Evolutionary conservation across 1,284 basidiomycete genomes (phyloP).

Genomic region (Trametes sp.): DNA sequence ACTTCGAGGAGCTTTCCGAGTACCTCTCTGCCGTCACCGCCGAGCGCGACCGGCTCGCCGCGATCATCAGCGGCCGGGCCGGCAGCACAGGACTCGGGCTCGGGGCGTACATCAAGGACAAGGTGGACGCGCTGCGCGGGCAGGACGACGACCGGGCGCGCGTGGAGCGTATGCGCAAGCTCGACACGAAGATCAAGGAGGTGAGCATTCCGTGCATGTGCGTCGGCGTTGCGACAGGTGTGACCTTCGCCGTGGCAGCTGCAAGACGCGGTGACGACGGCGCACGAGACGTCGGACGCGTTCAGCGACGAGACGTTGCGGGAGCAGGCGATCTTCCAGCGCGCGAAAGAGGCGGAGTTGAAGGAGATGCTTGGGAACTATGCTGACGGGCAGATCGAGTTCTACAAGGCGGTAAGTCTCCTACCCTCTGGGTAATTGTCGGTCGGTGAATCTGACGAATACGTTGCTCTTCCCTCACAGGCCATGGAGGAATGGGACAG

Average conservation of each 20-base stretch:
- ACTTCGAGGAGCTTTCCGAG: slow-evolving; percentile 97
- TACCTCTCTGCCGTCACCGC: slow-evolving; percentile 91
- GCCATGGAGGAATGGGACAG: slow-evolving; percentile 94
- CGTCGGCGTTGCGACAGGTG: not conserved
- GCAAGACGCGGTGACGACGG: slow-evolving; percentile 94
- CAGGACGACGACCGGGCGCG: slow-evolving; percentile 94
- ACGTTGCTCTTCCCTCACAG: slow-evolving; percentile 47
- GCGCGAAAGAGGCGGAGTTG: slow-evolving; percentile 93
- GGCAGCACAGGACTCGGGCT: slow-evolving; percentile 85
- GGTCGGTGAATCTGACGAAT: slow-evolving; percentile 20
- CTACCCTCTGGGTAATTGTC: slow-evolving; percentile 4
- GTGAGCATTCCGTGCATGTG: slow-evolving; percentile 46
- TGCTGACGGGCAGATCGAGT: slow-evolving; percentile 94
- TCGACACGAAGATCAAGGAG: slow-evolving; percentile 95
- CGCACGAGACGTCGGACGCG: slow-evolving; percentile 94
- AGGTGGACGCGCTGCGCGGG: slow-evolving; percentile 90
- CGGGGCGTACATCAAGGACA: slow-evolving; percentile 93
- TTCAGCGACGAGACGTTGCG: slow-evolving; percentile 94
- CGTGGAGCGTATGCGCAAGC: slow-evolving; percentile 91
- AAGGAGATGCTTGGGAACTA: slow-evolving; percentile 91
- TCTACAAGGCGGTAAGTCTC: slow-evolving; percentile 82
- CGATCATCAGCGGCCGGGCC: slow-evolving; percentile 82
- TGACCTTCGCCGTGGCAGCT: slow-evolving; percentile 58
- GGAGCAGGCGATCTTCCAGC: slow-evolving; percentile 91
- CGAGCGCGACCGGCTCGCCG: slow-evolving; percentile 92